Evolutionary conservation across 2,329 filamentous ascomycete genomes (phyloP), one percentile per base, ranked within the genome.

Genomic region (Chaetomiaceae sp.): DNA sequence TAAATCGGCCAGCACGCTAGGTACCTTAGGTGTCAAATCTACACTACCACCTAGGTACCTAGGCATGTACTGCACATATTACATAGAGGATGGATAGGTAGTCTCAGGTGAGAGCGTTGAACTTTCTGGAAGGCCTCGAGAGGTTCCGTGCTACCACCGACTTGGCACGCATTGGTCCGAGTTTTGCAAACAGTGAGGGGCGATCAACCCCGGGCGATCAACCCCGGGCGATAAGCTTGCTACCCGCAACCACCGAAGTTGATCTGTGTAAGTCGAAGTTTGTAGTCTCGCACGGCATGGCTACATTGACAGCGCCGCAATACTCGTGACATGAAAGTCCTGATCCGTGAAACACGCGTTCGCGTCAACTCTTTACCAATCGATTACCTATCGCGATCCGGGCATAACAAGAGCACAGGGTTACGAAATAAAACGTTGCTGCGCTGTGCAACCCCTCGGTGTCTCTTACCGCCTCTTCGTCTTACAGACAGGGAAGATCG

Each of bases 381-480:
- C 27, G 18, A 42, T 34, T 27, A 9, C n/a, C 37, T 11, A 33
- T 49, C 20, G 29, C 23, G 13, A 30, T 5, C 21, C n/a, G n/a
- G 16, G 14, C 37, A 8, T 30, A 32, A 32, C 37, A 37, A 4
- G 29, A 34, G 11, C 20, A 27, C 44, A 34, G 33, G 41, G 33
- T 30, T 36, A 13, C 34, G 27, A 44, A 16, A 29, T 8, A 10
- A 45, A 27, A 45, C 29, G 18, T 18, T 29, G 27, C 48, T 18
- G 20, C n/a, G 51, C 32, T 37, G 54, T 57, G 49, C 50, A 38
- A 53, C 51, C 34, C 48, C 45, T 48, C 41, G 11, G 20, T 41
- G 16, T 44, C 47, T 43, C 50, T 61, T 61, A 61, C 59, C 57
- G 57, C 59, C 49, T 59, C 51, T 59, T 57, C 49, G 32, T 49